phyloP scores from a whole-genome alignment of 768 basidiomycete genomes.

The Lyophyllum shimeji region DNA sequence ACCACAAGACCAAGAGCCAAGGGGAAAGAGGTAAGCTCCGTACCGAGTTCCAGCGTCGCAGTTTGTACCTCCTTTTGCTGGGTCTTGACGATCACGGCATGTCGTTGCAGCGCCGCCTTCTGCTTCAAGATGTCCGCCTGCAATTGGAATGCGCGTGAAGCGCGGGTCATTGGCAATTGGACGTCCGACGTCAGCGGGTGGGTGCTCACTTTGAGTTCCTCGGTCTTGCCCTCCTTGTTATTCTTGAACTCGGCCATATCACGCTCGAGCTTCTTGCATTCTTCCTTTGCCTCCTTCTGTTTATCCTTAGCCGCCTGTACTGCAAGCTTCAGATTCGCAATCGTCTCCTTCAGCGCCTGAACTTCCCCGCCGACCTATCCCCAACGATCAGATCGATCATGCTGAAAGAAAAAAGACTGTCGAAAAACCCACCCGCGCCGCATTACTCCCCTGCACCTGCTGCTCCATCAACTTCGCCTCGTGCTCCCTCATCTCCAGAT shows the following conservation, averaged over 20 bases:
- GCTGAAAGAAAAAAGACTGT: background rate
- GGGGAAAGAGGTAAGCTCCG: constrained; percentile 19
- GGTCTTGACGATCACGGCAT: constrained; percentile 78
- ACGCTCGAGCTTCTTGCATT: constrained; percentile 85
- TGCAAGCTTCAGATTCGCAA: constrained; percentile 55
- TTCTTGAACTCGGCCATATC: constrained; percentile 99
- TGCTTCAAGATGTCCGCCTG: constrained; percentile 79
- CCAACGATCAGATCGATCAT: background rate
- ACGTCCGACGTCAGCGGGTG: background rate
- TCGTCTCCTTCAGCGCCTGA: constrained; percentile 63
- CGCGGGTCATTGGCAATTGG: background rate
- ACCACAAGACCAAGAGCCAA: background rate
- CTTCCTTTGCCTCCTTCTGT: constrained; percentile 72
- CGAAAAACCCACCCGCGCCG: constrained; percentile 64
- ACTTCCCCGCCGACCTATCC: constrained; percentile 78
- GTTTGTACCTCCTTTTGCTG: constrained; percentile 91
- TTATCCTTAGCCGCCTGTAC: constrained; percentile 71
- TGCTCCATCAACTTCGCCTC: constrained; percentile 80
- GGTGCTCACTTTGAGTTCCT: constrained; percentile 77
- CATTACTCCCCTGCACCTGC: constrained; percentile 87
- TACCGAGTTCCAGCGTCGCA: constrained; percentile 84
- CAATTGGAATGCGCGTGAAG: constrained; percentile 24
- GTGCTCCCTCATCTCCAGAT: constrained; percentile 89
- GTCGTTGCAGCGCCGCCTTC: constrained; percentile 79
- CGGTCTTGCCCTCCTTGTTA: constrained; percentile 96